A percentile compares a stretch with the other conserved stretches of the same genome.
Conservation (phyloP, 768 basidiomycete species). For the Termitomyces eurrhizus region DNA sequence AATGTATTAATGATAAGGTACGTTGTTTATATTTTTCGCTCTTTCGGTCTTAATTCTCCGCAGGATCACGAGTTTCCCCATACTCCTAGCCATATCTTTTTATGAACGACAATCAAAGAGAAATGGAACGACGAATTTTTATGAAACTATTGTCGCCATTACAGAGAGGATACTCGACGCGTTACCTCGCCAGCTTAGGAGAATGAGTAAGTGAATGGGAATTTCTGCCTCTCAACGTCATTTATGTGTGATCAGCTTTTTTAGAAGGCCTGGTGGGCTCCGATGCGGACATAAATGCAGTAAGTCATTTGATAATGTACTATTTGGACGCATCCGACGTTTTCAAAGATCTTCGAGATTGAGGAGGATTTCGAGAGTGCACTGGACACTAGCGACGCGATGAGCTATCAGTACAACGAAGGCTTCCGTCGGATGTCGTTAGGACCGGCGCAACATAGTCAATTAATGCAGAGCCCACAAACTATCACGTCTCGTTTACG, state of each 20-base stretch:
- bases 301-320: constrained; percentile 28
- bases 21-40: neutral
- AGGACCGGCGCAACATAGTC: constrained; percentile 1
- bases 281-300: constrained; percentile 70
- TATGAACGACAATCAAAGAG: constrained; percentile 85
- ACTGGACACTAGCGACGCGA: constrained; percentile 43
- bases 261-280: constrained; percentile 78
- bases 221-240: neutral
- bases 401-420: constrained; percentile 15
- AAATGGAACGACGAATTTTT: constrained; percentile 59
- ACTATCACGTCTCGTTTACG: constrained; percentile 32
- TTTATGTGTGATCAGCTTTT: constrained; percentile 43
- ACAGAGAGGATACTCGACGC: constrained; percentile 70
- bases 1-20: constrained; percentile 88
- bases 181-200: constrained; percentile 70
- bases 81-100: constrained; percentile 72
- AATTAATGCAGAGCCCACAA: constrained; percentile 7
- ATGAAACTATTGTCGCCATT: constrained; percentile 65
- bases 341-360: constrained; percentile 69
- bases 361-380: constrained; percentile 65
- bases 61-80: constrained; percentile 81
- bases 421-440: constrained; percentile 17
- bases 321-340: neutral
- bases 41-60: neutral
- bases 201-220: constrained; percentile 53